Percentiles rank a stretch among this genome's conserved stretches.
Conservation (phyloP, 257 asterid genomes). For the Haberlea rhodopensis region DNA sequence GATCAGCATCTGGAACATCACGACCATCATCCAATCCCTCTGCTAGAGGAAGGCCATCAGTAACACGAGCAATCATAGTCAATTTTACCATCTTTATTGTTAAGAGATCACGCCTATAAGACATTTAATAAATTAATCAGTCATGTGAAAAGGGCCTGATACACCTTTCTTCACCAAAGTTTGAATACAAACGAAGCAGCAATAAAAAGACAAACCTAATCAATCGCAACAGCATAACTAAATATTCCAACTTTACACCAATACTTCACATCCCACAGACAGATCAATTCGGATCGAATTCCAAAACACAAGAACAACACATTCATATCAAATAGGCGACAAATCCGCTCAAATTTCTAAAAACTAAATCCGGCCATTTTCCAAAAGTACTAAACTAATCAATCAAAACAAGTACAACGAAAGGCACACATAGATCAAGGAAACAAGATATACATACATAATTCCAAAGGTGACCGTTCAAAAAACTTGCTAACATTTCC, state of each 20-base stretch:
- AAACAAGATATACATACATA: constrained; percentile 3
- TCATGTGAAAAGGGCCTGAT: background rate
- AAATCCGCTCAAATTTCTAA: constrained; percentile 18
- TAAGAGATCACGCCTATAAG: constrained; percentile 39
- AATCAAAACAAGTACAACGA: background rate
- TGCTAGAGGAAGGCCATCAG: constrained; percentile 89
- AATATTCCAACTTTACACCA: constrained; percentile 18
- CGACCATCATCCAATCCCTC: constrained; percentile 97
- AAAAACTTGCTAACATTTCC: background rate
- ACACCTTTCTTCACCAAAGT: constrained; percentile 6
- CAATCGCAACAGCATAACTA: constrained; percentile 24
- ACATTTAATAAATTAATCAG: constrained; percentile 15
- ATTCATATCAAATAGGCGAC: constrained; percentile 10
- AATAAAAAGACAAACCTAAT: constrained; percentile 11
- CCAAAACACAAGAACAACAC: background rate
- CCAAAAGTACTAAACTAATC: background rate
- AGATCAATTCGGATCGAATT: constrained; percentile 18
- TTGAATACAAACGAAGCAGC: constrained; percentile 13
- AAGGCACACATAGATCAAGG: constrained; percentile 1
- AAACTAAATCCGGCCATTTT: constrained; percentile 15
- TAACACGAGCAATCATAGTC: constrained; percentile 95
- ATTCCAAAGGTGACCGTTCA: background rate
- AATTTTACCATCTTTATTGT: constrained; percentile 70
- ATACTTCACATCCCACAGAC: constrained; percentile 10
- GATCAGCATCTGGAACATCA: constrained; percentile 76